These are phyloP conservation scores for Ascochyta pisi DNA, from an alignment of 2,329 filamentous ascomycete genomes.

Conservation along the genomic window DNA sequence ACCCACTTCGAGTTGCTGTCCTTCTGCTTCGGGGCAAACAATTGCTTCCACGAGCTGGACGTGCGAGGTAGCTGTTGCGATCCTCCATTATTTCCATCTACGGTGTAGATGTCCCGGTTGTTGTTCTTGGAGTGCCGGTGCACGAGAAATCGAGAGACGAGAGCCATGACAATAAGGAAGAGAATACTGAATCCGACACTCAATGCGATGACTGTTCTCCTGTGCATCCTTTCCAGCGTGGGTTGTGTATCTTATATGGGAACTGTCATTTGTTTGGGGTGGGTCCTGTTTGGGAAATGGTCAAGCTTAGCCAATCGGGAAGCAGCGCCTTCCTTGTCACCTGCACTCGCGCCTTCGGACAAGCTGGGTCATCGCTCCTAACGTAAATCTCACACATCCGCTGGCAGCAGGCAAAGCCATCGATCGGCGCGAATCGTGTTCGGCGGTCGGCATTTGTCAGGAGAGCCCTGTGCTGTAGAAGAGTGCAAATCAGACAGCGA, in stretches of 20 bases:
- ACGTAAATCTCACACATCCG: constrained; percentile 11
- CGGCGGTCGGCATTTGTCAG: constrained; percentile 18
- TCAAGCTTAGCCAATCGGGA: constrained; percentile 36
- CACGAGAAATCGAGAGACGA: constrained; percentile 37
- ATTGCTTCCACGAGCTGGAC: constrained; percentile 28
- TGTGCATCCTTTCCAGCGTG: constrained; percentile 14
- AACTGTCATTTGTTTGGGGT: constrained; percentile 25
- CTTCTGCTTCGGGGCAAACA: constrained; percentile 29
- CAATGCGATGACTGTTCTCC: constrained; percentile 24
- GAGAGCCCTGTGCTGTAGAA: constrained; percentile 2
- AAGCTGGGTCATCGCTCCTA: constrained; percentile 25
- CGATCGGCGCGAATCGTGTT: constrained; percentile 24
- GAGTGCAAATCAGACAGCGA: not conserved
- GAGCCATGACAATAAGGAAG: constrained; percentile 34
- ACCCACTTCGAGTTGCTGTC: constrained; percentile 27
- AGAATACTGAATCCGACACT: constrained; percentile 23
- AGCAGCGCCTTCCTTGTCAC: constrained; percentile 31
- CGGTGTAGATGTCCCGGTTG: constrained; percentile 16
- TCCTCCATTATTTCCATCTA: constrained; percentile 23
- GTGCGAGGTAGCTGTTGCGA: constrained; percentile 22
- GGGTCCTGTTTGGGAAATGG: constrained; percentile 19
- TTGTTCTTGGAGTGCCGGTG: constrained; percentile 32
- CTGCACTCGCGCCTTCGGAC: constrained; percentile 23
- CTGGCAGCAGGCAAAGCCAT: constrained; percentile 10
- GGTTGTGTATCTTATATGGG: constrained; percentile 27